A percentile compares a stretch with the other conserved stretches of the same genome.
Conservation (phyloP, 495 filamentous ascomycete species). For the Aspergillus haitiensis region DNA sequence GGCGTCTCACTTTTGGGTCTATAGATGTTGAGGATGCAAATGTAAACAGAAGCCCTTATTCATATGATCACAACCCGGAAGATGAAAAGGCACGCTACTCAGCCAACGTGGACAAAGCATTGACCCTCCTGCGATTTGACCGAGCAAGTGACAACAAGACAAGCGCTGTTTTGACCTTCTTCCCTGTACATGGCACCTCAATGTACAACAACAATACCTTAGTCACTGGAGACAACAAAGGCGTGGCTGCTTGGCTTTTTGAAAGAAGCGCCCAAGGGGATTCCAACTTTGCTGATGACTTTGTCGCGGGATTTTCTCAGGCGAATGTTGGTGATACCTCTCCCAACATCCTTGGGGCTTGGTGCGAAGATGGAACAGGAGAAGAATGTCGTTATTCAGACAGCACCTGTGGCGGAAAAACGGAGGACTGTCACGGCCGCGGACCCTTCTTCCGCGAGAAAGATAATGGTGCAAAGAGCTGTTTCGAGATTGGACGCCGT, state of each 20-base stretch:
- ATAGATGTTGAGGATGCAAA: constrained; percentile 80
- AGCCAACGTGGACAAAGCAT: constrained; percentile 77
- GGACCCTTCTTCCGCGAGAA: constrained; percentile 75
- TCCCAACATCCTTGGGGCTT: constrained; percentile 86
- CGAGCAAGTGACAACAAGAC: constrained; percentile 69
- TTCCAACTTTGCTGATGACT: constrained; percentile 59
- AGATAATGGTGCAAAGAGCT: constrained; percentile 70
- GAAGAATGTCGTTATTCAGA: constrained; percentile 67
- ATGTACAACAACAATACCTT: constrained; percentile 92
- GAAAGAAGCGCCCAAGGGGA: constrained; percentile 66
- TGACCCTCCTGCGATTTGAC: constrained; percentile 82
- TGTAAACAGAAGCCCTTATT: constrained; percentile 85
- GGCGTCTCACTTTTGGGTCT: constrained; percentile 69
- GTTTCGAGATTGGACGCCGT: constrained; percentile 69
- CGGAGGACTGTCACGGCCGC: constrained; percentile 77
- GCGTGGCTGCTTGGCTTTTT: constrained; percentile 83
- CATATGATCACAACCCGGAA: constrained; percentile 87
- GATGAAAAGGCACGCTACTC: constrained; percentile 74
- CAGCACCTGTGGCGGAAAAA: constrained; percentile 76
- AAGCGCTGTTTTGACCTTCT: constrained; percentile 84
- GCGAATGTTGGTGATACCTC: constrained; percentile 91
- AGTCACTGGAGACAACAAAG: constrained; percentile 93
- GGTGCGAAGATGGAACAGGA: constrained; percentile 73
- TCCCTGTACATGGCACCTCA: constrained; percentile 90
- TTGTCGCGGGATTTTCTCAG: constrained; percentile 93